Conservation (phyloP, 108 stramenopile species). For the Cyclostephanos tholiformis region DNA sequence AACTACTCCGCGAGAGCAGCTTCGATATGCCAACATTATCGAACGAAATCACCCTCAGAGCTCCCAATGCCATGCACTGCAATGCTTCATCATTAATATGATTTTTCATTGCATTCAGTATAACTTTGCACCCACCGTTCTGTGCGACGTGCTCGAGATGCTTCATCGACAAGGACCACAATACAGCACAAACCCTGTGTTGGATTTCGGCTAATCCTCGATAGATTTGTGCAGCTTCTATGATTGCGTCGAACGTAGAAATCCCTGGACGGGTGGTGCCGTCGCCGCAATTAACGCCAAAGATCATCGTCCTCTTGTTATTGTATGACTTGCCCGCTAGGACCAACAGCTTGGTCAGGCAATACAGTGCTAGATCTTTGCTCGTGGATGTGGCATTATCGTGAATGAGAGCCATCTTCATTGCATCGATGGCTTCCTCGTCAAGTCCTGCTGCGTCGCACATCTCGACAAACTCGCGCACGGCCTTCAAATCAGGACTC, state of each 20-base stretch:
- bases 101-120: conserved; percentile 30
- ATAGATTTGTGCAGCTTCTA: conserved; percentile 55
- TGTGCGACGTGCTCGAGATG: conserved; percentile 31
- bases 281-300: neutral
- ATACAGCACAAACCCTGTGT: conserved; percentile 33
- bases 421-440: conserved; percentile 23
- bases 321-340: conserved; percentile 33
- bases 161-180: conserved; percentile 36
- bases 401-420: conserved; percentile 31
- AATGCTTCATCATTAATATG: conserved; percentile 26
- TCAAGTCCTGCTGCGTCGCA: conserved; percentile 16
- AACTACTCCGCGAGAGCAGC: conserved; percentile 9
- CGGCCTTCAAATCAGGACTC: conserved; percentile 5
- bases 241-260: conserved; percentile 33
- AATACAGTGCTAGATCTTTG: conserved; percentile 36
- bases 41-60: conserved; percentile 39
- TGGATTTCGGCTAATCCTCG: conserved; percentile 32
- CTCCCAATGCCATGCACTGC: conserved; percentile 39
- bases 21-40: conserved; percentile 24
- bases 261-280: neutral
- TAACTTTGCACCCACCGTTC: conserved; percentile 37
- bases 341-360: conserved; percentile 35
- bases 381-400: conserved; percentile 13
- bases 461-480: conserved; percentile 27
- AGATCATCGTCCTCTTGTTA: conserved; percentile 30